Base-by-base conservation (phyloP, 225 moss, liverwort and hornwort genomes). In the Pleurozium schreberi region DNA sequence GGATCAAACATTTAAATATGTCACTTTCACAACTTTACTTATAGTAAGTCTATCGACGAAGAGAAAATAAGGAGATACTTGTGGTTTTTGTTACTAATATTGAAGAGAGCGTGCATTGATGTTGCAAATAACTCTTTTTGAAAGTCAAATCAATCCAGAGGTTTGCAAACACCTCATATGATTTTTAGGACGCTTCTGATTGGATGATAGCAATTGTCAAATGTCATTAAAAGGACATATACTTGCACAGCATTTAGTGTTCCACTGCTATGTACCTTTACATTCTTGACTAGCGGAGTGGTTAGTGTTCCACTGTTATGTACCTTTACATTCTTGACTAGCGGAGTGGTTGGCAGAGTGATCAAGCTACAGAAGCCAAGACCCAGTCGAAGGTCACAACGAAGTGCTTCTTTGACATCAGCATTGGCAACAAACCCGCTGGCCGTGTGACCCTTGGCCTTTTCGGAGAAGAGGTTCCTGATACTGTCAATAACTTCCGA, bases 331-430 rank as follows among this genome's bases (percentile, higher is more conserved):
- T 73, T 63, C 30, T 65, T 89, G 82, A 89, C 64, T 77, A 16
- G 38, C 53, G 27, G 79, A 74, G 42, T 88, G 83, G 60, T 85
- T 81, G 76, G 85, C 89, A 95, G 92, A 91, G 90, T 81, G 92
- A 82, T 82, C 92, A 94, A 84, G 73, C 93, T 81, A 88, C 92
- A 57, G 92, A 91, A 43, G 95, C 94, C 53, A 90, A 93, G 85
- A 87, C 92, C 42, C 96, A 97, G 90, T 92, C 98, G 30, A 96
- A 96, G 91, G 98, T 98, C 84, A 97, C 96, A 45, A 93, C 88
- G 8, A 96, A 97, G 91, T 96, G 96, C 76, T 97, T 88, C 89
- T 97, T 97, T 92, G 98, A 98, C 90, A 93, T 98, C 87, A 89
- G 82, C 55, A 96, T 98, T 74, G 95, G 94, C 77, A 92, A 91